These are phyloP conservation scores for Phytomonas serpens DNA, from an alignment of 208 protist genomes.

Conservation along the genomic window DNA sequence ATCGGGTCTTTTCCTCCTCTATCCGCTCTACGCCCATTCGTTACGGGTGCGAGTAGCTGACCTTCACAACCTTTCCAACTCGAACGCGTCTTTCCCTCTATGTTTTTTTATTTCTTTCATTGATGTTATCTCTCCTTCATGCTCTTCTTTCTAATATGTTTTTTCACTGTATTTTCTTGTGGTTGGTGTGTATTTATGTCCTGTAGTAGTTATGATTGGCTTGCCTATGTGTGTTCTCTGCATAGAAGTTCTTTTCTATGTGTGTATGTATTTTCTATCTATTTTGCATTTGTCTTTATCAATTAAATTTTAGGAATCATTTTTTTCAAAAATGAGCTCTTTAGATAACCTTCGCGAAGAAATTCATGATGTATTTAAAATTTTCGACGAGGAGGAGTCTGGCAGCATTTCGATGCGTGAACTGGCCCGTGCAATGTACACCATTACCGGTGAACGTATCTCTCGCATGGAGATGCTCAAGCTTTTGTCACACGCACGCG, in stretches of 20 bases:
- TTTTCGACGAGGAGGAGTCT: slow-evolving; percentile 75
- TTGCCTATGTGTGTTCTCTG: no score
- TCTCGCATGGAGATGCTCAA: slow-evolving; percentile 40
- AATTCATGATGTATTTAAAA: slow-evolving; percentile 73
- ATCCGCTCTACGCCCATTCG: no score
- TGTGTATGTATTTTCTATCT: neutral
- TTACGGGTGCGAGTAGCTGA: neutral
- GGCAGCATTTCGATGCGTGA: slow-evolving; percentile 63
- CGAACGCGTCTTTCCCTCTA: no score
- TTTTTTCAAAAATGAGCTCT: slow-evolving; percentile 8
- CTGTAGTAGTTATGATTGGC: no score
- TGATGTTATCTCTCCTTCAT: slow-evolving; percentile 10
- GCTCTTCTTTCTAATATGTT: neutral
- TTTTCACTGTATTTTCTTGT: slow-evolving; percentile 3
- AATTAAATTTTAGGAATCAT: neutral
- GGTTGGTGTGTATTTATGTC: neutral
- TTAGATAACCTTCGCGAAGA: slow-evolving; percentile 49
- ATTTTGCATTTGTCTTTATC: neutral
- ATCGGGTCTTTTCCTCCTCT: no score
- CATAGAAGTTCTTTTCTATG: no score
- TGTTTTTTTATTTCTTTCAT: slow-evolving; percentile 7
- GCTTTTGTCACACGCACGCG: slow-evolving; percentile 35
- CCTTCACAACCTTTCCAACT: neutral
- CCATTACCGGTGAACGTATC: slow-evolving; percentile 63
- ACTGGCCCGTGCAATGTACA: slow-evolving; percentile 54